Evolutionary conservation across 192 early-diverging fungal genomes (phyloP).

Genomic region (Mycoemilia scoparia): DNA sequence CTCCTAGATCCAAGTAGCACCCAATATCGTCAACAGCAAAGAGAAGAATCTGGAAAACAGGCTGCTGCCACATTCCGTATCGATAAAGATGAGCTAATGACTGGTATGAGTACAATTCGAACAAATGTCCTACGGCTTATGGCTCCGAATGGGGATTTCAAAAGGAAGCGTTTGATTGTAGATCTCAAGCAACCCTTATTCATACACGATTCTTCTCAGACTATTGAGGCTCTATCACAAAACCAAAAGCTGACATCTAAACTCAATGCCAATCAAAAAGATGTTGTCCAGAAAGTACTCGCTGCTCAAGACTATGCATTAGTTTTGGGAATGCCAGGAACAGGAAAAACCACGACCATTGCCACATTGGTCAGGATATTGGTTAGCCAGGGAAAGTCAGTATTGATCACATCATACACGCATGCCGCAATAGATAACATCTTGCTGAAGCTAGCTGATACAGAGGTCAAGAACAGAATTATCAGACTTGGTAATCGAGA

Average conservation of each 20-base stretch:
- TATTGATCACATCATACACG: conserved; percentile 79
- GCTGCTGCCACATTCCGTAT: conserved; percentile 34
- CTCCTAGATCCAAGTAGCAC: conserved; percentile 16
- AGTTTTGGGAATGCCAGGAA: conserved; percentile 92
- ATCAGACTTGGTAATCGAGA: conserved; percentile 55
- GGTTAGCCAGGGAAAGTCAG: conserved; percentile 44
- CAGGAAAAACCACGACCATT: conserved; percentile 88
- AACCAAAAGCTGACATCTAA: conserved; percentile 6
- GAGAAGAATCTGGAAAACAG: too few species aligned
- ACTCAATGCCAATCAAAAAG: conserved; percentile 56
- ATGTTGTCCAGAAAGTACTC: conserved; percentile 53
- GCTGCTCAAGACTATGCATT: conserved; percentile 68
- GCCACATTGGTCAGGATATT: conserved; percentile 54
- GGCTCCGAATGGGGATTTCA: conserved; percentile 25
- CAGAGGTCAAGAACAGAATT: conserved; percentile 35
- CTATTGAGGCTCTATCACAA: conserved; percentile 5
- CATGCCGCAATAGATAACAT: conserved; percentile 89
- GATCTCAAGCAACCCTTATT: conserved; percentile 59
- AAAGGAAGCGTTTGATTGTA: conserved; percentile 53
- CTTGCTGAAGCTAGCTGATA: conserved; percentile 62
- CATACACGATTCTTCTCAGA: neutral
- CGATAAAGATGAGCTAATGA: conserved; percentile 67
- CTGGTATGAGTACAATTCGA: conserved; percentile 46
- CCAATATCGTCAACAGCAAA: too few species aligned
- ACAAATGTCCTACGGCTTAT: conserved; percentile 66